Evolutionary conservation across 495 filamentous ascomycete genomes (phyloP), one percentile per base, ranked within the genome.

Genomic region (Penicillium nucicola): DNA sequence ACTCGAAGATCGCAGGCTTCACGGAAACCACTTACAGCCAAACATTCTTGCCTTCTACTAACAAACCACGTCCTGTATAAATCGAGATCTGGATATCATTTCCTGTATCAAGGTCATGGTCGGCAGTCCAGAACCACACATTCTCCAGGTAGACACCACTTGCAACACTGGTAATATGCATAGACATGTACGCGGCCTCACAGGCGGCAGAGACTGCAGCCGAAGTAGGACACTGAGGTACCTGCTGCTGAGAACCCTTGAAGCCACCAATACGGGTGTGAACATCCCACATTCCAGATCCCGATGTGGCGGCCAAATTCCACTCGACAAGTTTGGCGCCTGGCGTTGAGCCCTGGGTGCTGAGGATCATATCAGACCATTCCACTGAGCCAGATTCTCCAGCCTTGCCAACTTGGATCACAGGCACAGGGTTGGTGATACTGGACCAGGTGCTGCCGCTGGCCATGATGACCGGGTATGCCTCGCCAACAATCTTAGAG

Each of bases 261-360:
- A 80, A 83, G 10, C 80, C 80, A 28, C 80, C 80, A 52, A 84
- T 72, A 3, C 80, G 68, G 1, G 75, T 66, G 56, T 84, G 80
- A 10, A 82, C 79, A 52, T 82, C 81, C 81, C 79, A 84, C 64
- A 82, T 70, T 10, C 77, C 78, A 11, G 72, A 73, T 10, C 74
- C 77, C 52, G 68, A 51, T 45, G 70, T 50, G 5, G 65, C 64
- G 8, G 69, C 74, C 41, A 90, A 64, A 62, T 91, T 90, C 80
- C 83, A 90, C 64, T 90, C 78, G 46, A 95, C 82, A 30, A 91
- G 75, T 13, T 83, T 80, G 31, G 86, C 88, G 17, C 89, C 89
- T 2, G 84, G 80, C 0, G 67, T 54, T 19, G 67, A 64, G 22
- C 84, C 85, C 40, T 81, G 77, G 45, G 62, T 88, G 66, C 56